Percentiles rank a stretch among this genome's conserved stretches.
These are phyloP conservation scores for Zea mays DNA, from an alignment of 176 grass and related monocot genomes.

Conservation along the genomic window Zm-B73-REFERENCE-NAM-5.0 NC_050102.1:175028001-175028500, in stretches of 20 bases:
- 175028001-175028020: not conserved
- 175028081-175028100: conserved; percentile 1
- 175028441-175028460: not conserved
- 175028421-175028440: not conserved
- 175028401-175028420: not conserved
- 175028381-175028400: not conserved
- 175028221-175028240: not conserved
- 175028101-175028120: conserved; percentile 7
- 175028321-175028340: not conserved
- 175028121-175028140: not conserved
- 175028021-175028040: not conserved
- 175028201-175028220: not conserved
- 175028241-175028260: not conserved
- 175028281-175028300: not conserved
- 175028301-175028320: not conserved
- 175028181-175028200: not conserved
- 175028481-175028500: not conserved
- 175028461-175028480: not conserved
- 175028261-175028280: not conserved
- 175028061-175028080: not conserved
- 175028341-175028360: not conserved
- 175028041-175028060: not conserved
- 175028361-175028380: not conserved
- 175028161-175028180: not conserved
- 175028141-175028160: not conserved